Evolutionary conservation across 805 yeast genomes (phyloP).

Genomic region (Nakazawaea pomicola): DNA sequence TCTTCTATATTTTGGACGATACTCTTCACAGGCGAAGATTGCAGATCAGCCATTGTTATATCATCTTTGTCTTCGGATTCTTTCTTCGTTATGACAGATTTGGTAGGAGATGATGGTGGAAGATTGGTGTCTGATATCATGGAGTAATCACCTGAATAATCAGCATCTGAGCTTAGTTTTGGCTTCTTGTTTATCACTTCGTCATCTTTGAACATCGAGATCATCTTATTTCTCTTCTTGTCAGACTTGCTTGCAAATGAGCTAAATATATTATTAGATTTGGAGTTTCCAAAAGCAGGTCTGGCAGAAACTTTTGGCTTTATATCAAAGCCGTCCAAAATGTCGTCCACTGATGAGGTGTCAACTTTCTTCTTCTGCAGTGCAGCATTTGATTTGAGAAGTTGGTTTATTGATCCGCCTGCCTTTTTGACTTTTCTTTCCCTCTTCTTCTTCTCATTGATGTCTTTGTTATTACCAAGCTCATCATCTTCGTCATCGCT

Average conservation of each 20-base stretch:
- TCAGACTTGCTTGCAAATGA: constrained; percentile 22
- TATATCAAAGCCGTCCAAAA: constrained; percentile 50
- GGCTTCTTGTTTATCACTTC: constrained; percentile 19
- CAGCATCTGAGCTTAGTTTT: constrained; percentile 20
- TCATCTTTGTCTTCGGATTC: not conserved
- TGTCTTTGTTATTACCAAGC: too few species aligned
- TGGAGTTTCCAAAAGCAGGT: not conserved
- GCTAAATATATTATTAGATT: constrained; percentile 24
- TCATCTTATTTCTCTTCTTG: constrained; percentile 8
- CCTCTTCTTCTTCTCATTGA: constrained; percentile 23
- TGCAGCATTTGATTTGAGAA: constrained; percentile 17
- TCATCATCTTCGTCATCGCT: constrained; percentile 49
- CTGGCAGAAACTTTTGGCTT: constrained; percentile 21
- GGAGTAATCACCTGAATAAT: constrained; percentile 13
- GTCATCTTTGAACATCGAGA: constrained; percentile 18
- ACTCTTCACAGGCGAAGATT: constrained; percentile 8
- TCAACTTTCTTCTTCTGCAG: constrained; percentile 35
- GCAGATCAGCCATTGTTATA: constrained; percentile 11
- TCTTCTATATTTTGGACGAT: constrained; percentile 11
- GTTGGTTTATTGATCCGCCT: constrained; percentile 8
- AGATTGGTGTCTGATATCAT: constrained; percentile 13
- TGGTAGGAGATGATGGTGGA: constrained; percentile 11
- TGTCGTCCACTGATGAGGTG: constrained; percentile 56
- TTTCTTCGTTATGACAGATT: not conserved
- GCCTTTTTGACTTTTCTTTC: constrained; percentile 26